phyloP scores from a whole-genome alignment of 352 stramenopile species.

The Phytophthora rubi region DNA sequence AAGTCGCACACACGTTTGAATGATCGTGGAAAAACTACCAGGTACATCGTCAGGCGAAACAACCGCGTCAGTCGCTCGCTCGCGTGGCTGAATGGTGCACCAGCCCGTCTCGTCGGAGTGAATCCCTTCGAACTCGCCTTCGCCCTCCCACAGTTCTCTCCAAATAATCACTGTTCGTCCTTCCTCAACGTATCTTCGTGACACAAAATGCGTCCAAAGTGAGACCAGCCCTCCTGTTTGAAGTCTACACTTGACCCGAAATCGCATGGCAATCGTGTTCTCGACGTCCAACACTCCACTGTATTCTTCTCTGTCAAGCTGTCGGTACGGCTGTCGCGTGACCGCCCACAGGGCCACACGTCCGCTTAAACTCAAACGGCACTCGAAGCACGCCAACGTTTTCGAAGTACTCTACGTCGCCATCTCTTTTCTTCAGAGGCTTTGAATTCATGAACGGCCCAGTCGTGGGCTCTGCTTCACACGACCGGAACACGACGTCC shows the following conservation, averaged over 20 bases:
- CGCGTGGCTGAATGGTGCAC: constrained; percentile 19
- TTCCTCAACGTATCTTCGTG: constrained; percentile 50
- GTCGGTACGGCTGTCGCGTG: constrained; percentile 26
- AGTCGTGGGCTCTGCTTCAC: constrained; percentile 1
- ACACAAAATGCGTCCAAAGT: constrained; percentile 33
- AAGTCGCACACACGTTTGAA: constrained; percentile 31
- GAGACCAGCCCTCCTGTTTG: constrained; percentile 20
- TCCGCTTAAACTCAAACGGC: constrained; percentile 22
- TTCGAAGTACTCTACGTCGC: constrained; percentile 34
- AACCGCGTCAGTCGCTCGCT: background rate
- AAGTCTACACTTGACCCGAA: constrained; percentile 19
- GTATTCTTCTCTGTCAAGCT: constrained; percentile 31
- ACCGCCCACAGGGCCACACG: constrained; percentile 21
- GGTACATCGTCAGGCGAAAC: background rate
- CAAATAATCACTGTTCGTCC: constrained; percentile 58
- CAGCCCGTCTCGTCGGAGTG: constrained; percentile 34
- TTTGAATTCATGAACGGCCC: constrained; percentile 21
- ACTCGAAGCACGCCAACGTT: constrained; percentile 20
- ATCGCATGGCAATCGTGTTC: constrained; percentile 28
- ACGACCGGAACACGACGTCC: constrained; percentile 27
- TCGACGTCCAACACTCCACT: constrained; percentile 6
- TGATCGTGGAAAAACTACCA: constrained; percentile 4
- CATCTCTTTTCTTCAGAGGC: constrained; percentile 22
- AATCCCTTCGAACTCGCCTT: constrained; percentile 26
- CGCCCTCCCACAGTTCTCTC: constrained; percentile 52